Evolutionary conservation across 352 stramenopile genomes (phyloP), one percentile per base, ranked within the genome.

Genomic region (Phytophthora palmivora): DNA sequence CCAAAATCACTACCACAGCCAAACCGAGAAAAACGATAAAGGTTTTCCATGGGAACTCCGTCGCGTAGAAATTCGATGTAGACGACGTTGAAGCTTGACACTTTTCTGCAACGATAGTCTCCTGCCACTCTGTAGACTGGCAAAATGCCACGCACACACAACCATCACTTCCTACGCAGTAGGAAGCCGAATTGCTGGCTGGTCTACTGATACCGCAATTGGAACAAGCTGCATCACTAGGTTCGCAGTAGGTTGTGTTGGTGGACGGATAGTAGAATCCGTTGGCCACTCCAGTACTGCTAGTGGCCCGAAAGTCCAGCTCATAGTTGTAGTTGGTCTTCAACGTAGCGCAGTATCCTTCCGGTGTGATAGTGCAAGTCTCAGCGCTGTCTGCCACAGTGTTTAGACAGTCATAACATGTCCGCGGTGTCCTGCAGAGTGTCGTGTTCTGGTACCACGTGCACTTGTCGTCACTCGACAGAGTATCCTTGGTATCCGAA

Each of bases 241-340:
- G 24, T 9, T 71, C 63, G 52, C 79, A 88, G 54, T 88, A 88
- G 0, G 66, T 78, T 0, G 72, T 78, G 67, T 88, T 86, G 24
- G 55, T 70, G 0, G 74, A 78, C 15, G 74, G 69, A 57, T 78
- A 88, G 58, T 67, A 84, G 67, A 67, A 64, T 46, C 46, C 55
- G 14, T 70, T 67, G 1, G 28, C 28, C n/a, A 26, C 57, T 1
- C 36, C 47, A 22, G 30, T 63, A 11, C 58, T 63, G 38, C 67
- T 74, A 24, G 45, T 3, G 0, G 19, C 50, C 2, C 73, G 61
- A 44, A 72, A 78, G 45, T 79, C 69, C 6, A 64, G 36, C 2
- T 24, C 54, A 32, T 46, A 63, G 11, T 63, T 52, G 58, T 79
- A 78, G 6, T 24, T 61, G 21, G 30, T 64, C 10, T 28, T 4